A percentile compares a stretch with the other conserved stretches of the same genome.
Conservation (phyloP, 2,329 filamentous ascomycete genomes). For the Verticillium zaregamsianum region DNA sequence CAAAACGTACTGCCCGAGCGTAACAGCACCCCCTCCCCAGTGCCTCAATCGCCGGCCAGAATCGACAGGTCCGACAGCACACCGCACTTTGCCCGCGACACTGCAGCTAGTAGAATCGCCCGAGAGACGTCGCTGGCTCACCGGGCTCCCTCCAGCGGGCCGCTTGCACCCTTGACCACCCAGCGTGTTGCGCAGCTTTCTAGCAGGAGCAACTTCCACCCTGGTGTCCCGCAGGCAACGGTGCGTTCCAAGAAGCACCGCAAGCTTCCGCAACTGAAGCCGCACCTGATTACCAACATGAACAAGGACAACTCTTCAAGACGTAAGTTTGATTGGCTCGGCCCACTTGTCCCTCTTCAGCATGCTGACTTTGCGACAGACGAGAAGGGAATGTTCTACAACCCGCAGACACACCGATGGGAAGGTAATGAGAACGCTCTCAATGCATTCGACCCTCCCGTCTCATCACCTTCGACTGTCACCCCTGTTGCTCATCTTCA, state of each 20-base stretch:
- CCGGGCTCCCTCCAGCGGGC: constrained; percentile 48
- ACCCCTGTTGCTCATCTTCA: constrained; percentile 37
- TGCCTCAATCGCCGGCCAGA: constrained; percentile 51
- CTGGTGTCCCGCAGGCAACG: constrained; percentile 36
- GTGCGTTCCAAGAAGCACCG: constrained; percentile 53
- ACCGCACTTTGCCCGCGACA: constrained; percentile 63
- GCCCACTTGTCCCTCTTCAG: background rate
- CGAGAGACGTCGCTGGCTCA: constrained; percentile 59
- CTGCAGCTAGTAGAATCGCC: constrained; percentile 60
- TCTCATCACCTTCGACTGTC: constrained; percentile 48
- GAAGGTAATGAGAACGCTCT: constrained; percentile 93
- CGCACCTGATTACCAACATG: constrained; percentile 85
- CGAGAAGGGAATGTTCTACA: constrained; percentile 95
- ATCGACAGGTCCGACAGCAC: constrained; percentile 39
- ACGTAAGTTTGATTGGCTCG: constrained; percentile 51
- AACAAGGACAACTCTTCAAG: constrained; percentile 71
- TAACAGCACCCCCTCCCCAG: constrained; percentile 48
- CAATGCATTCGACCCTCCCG: constrained; percentile 67
- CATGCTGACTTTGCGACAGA: constrained; percentile 44
- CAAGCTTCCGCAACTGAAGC: constrained; percentile 62
- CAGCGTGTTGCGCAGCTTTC: constrained; percentile 52
- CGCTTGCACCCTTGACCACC: constrained; percentile 50
- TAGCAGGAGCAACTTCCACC: constrained; percentile 42
- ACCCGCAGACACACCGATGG: constrained; percentile 82
- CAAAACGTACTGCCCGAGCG: constrained; percentile 53